phyloP scores from a whole-genome alignment of 768 basidiomycete species.

The Tulasnella calospora region DNA sequence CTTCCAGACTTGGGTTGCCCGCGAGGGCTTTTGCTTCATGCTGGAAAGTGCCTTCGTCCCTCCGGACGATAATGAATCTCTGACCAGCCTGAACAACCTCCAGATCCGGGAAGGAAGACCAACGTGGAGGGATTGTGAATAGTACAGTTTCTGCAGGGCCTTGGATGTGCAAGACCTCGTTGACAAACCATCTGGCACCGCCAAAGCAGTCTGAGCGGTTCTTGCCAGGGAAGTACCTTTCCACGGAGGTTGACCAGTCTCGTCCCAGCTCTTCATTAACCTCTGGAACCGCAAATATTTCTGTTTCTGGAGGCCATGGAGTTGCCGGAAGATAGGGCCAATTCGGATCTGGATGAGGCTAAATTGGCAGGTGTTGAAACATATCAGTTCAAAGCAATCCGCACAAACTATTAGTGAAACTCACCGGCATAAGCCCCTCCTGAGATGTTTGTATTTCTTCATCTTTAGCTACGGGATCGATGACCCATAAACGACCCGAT shows the following conservation, averaged over 20 bases:
- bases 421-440: background rate
- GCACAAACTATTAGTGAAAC: background rate
- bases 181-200: background rate
- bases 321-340: background rate
- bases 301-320: background rate
- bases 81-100: background rate
- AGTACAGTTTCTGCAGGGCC: background rate
- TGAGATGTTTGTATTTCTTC: background rate
- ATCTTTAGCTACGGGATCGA: background rate
- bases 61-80: background rate
- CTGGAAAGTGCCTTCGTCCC: background rate
- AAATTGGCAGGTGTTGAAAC: background rate
- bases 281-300: too few species aligned
- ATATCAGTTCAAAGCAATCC: background rate
- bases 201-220: background rate
- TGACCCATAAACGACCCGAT: background rate
- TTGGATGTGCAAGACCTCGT: background rate
- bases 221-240: background rate
- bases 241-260: background rate
- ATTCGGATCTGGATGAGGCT: background rate
- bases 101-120: background rate
- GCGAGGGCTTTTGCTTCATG: background rate
- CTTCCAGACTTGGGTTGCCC: background rate
- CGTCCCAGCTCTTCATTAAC: background rate
- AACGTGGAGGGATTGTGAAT: background rate